Percentiles rank a stretch among this genome's conserved stretches.
Conservation (phyloP, 1,284 basidiomycete species). For the Lignosus rhinocerotis region DNA sequence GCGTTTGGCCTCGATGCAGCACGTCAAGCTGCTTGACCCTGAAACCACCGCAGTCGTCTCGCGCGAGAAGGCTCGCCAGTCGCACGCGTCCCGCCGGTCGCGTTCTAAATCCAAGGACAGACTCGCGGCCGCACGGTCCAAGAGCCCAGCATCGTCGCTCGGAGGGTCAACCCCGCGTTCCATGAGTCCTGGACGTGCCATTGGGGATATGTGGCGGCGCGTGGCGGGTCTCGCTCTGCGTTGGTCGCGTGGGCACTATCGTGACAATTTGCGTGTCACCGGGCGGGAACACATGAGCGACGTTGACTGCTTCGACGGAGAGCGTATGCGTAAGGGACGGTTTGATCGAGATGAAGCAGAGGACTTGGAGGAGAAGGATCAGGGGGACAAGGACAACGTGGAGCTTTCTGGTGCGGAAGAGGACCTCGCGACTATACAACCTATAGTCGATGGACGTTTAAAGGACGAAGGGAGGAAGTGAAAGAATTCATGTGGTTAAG, state of each 20-base stretch:
- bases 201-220: conserved; percentile 50
- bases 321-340: conserved; percentile 36
- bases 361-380: conserved; percentile 25
- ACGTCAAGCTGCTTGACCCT: conserved; percentile 37
- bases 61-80: conserved; percentile 41
- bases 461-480: conserved; percentile 56
- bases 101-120: conserved; percentile 21
- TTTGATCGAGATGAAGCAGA: conserved; percentile 27
- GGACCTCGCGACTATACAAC: conserved; percentile 67
- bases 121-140: conserved; percentile 13
- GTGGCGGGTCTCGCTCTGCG: conserved; percentile 46
- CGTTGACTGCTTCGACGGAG: conserved; percentile 75
- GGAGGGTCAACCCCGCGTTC: conserved; percentile 16
- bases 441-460: conserved; percentile 72
- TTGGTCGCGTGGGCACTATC: conserved; percentile 54
- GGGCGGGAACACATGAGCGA: conserved; percentile 75
- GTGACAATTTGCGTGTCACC: conserved; percentile 61
- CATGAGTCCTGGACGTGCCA: conserved; percentile 23
- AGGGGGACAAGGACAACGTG: not conserved
- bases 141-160: conserved; percentile 14
- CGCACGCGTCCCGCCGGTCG: conserved; percentile 24
- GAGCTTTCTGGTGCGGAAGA: conserved; percentile 35
- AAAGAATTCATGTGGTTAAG: not conserved
- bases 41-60: conserved; percentile 45
- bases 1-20: conserved; percentile 36